Evolutionary conservation across 2,329 filamentous ascomycete species (phyloP).

Genomic region (Colletotrichum sp.): DNA sequence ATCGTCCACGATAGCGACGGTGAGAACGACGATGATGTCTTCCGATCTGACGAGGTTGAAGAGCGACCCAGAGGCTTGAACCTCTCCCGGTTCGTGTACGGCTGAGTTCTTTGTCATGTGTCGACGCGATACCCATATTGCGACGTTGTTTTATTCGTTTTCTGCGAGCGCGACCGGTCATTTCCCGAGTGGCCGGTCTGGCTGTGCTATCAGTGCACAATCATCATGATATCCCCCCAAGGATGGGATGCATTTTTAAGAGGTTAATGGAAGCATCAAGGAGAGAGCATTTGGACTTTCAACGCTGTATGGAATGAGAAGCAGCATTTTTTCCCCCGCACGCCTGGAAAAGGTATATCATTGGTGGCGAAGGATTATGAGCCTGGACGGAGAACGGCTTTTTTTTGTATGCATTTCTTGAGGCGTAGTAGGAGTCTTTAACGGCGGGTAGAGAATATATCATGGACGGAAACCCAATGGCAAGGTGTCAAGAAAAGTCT

Average conservation of each 20-base stretch:
- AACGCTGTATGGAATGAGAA: background rate
- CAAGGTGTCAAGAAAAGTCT: background rate
- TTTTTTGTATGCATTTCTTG: constrained; percentile 4
- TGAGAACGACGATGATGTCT: constrained; percentile 43
- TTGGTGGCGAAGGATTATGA: background rate
- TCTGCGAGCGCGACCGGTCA: background rate
- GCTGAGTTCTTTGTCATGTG: constrained; percentile 22
- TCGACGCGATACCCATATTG: constrained; percentile 7
- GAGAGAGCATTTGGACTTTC: background rate
- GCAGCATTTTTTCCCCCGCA: background rate
- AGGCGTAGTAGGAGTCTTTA: background rate
- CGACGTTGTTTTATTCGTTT: constrained; percentile 8
- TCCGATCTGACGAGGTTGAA: constrained; percentile 22
- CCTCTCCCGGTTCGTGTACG: constrained; percentile 53
- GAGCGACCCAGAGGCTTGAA: constrained; percentile 41
- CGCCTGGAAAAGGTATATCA: background rate
- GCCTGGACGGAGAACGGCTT: background rate
- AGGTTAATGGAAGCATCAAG: background rate
- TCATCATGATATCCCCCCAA: background rate
- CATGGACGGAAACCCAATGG: background rate
- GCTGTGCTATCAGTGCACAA: background rate
- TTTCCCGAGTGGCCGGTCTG: background rate
- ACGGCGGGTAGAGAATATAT: background rate
- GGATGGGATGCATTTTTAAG: background rate
- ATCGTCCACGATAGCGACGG: constrained; percentile 58